Evolutionary conservation across 169 alveolate genomes (phyloP).

Genomic region (Plasmodium gonderi): DNA sequence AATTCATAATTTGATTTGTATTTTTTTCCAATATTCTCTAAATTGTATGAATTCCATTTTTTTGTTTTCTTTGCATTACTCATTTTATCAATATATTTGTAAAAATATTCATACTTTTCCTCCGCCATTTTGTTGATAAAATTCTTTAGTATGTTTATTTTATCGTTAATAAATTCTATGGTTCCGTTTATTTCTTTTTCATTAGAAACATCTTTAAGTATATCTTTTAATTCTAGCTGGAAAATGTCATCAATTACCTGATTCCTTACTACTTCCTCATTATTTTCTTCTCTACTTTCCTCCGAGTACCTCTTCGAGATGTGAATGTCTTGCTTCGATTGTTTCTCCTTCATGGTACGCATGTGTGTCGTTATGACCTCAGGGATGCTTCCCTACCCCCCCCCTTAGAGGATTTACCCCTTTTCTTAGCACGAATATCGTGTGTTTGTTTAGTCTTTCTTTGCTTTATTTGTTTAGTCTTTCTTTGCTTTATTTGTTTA

Average conservation of each 20-base stretch:
- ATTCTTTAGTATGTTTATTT: slow-evolving; percentile 35
- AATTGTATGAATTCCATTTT: slow-evolving; percentile 10
- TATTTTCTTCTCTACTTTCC: neutral
- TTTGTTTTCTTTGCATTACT: slow-evolving; percentile 8
- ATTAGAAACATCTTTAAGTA: slow-evolving; percentile 23
- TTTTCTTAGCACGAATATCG: too few relatives aligned
- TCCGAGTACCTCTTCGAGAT: neutral
- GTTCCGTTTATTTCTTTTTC: slow-evolving; percentile 49
- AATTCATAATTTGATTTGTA: slow-evolving; percentile 24
- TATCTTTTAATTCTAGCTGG: slow-evolving; percentile 21
- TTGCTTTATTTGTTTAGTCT: too few relatives aligned
- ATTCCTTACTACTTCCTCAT: neutral
- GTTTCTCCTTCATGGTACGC: neutral
- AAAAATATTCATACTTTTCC: slow-evolving; percentile 62
- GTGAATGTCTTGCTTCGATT: neutral
- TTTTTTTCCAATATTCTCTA: slow-evolving; percentile 5
- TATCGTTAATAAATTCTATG: slow-evolving; percentile 36
- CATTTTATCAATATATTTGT: slow-evolving; percentile 40
- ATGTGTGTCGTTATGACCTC: neutral
- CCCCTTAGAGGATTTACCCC: too few relatives aligned
- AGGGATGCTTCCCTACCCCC: neutral
- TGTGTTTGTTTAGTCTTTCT: too few relatives aligned
- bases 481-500: too few relatives aligned
- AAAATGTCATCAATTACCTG: slow-evolving; percentile 13
- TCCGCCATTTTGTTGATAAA: slow-evolving; percentile 51